Base-by-base conservation (phyloP, 805 yeast species). In the Cyberlindnera japonica region DNA sequence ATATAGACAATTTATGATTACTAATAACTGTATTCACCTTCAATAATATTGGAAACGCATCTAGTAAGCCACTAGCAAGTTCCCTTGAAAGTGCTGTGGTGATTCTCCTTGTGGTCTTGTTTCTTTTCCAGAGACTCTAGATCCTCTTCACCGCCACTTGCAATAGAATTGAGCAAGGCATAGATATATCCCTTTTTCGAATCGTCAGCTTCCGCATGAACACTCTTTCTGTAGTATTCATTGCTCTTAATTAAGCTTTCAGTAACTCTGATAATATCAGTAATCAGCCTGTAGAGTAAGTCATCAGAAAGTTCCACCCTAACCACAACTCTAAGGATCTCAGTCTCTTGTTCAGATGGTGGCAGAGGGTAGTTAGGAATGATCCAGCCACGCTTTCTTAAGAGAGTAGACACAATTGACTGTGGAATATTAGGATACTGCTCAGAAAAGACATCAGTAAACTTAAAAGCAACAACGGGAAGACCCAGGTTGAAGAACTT, bases 321-420 rank as follows among this genome's bases (percentile, higher is more conserved):
- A 38, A 86, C 88, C 12, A 89, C 96, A 19, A 90, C 86, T 56
- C 97, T 76, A 48, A 89, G 69, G 43, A 88, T 83, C 63, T 90
- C 95, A 33, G 61, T 60, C 41, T 73, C 68, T 40, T 69, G 72
- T 33, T 81, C 79, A 24, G 59, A 54, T 15, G 72, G 68, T 21
- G 96, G 95, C 51, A 89, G 71, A 45, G 83, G 86, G 64, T 89
- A 89, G 69, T 89, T 88, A 50, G 96, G 95, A 48, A 89, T 72
- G 59, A 90, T 90, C 77, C 84, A 89, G 12, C 95, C 95, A 53
- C 79, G 78, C 59, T 74, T 77, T 60, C 96, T 76, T 54, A 89
- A 67, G 60, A 88, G 58, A 12, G 80, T 69, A 1, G 95, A 81
- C 20, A 89, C 62, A 43, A 85, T 70, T 14, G 81, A 71, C 63